These are phyloP conservation scores for Suillus paluster DNA, from an alignment of 768 basidiomycete species.

Conservation along the genomic window DNA sequence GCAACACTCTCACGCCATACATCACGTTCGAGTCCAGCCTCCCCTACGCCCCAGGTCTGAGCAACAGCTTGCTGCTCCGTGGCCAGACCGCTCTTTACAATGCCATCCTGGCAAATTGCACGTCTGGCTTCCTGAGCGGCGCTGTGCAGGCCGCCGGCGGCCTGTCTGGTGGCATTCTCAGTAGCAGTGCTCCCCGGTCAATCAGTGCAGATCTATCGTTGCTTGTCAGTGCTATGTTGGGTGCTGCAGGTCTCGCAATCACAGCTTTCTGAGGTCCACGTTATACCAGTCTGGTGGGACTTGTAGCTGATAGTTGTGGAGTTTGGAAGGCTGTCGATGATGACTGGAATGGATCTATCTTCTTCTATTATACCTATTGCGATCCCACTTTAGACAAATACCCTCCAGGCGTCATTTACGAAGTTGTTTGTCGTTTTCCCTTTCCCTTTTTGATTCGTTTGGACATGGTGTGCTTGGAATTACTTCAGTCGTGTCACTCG, in stretches of 20 bases:
- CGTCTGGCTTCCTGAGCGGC: constrained; percentile 67
- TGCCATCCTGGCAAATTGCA: constrained; percentile 67
- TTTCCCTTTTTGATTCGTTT: neutral
- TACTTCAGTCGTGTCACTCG: neutral
- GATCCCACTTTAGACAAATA: constrained; percentile 2
- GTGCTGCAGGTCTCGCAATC: constrained; percentile 37
- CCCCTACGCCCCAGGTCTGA: constrained; percentile 79
- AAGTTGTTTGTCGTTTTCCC: neutral
- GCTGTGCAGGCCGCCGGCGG: constrained; percentile 73
- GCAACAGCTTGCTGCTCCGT: constrained; percentile 62
- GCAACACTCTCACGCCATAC: constrained; percentile 75
- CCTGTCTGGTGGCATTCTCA: constrained; percentile 43
- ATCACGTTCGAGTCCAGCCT: constrained; percentile 70
- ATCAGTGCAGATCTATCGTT: constrained; percentile 31
- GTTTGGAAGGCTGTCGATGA: neutral
- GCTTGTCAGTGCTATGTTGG: constrained; percentile 36
- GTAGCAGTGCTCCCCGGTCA: constrained; percentile 30
- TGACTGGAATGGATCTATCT: neutral
- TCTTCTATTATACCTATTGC: constrained; percentile 2
- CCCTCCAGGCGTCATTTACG: neutral
- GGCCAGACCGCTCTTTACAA: constrained; percentile 71
- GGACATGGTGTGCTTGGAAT: neutral
- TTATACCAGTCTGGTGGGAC: neutral
- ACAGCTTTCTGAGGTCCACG: constrained; percentile 27
- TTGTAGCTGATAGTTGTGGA: neutral